Evolutionary conservation across 2,329 filamentous ascomycete genomes (phyloP), one percentile per base, ranked within the genome.

Genomic region (Thyridium curvatum): DNA sequence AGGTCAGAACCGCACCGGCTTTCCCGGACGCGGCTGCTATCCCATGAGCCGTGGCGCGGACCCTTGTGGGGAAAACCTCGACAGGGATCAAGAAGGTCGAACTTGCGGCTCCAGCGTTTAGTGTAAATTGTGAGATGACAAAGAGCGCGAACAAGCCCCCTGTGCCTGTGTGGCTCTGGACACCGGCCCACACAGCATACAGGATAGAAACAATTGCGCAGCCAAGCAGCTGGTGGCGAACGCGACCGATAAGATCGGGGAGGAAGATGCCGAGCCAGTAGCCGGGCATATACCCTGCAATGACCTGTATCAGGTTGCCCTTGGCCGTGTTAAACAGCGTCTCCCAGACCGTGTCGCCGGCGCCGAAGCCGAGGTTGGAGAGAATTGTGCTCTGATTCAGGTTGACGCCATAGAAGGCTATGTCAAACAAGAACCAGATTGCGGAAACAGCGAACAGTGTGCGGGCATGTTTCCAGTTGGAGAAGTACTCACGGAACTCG

Each of bases 371-470:
- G 49, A 83, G 82, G 3, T 72, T 68, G 12, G 58, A 56, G 15
- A 83, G 66, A 37, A 83, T 76, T 44, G 75, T 71, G 12, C 71
- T 67, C 51, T 77, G 79, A 54, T 82, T 82, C 31, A 83, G 64
- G 40, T 74, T 70, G 12, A 83, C 66, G 32, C 69, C 69, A 42
- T 74, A 74, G 51, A 65, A 71, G 2, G 67, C 68, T 45, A 55
- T 31, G 51, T 82, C 78, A 26, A 40, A 36, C 14, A 41, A 28
- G 16, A 41, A 44, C 38, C 38, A 44, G 15, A 26, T 15, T 16
- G 18, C 31, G 3, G 32, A 40, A 14, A 40, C 40, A 8, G 38
- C 30, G 21, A 38, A 38, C 4, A 44, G 32, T 8, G 35, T 35
- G 9, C 29, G n/a, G 13, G 34, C 37, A 21, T 43, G 41, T 12